A percentile compares a stretch with the other conserved stretches of the same genome.
Evolutionary conservation across 192 early-diverging fungal genomes (phyloP).

Genomic region (Coemansia sp.): DNA sequence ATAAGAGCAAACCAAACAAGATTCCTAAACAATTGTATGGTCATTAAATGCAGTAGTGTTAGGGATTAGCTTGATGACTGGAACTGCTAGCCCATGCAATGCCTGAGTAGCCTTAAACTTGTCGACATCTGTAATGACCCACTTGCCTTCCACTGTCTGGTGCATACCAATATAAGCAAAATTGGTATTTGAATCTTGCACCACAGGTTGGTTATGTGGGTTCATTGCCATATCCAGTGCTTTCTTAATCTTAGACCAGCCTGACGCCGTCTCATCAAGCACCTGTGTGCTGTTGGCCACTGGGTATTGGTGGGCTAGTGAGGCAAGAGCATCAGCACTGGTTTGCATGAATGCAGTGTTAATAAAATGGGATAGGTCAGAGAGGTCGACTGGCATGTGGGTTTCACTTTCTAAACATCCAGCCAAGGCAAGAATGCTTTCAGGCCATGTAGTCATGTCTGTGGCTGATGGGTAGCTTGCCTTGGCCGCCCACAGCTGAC

Average conservation of each 20-base stretch:
- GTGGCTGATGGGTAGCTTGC: slow-evolving; percentile 1
- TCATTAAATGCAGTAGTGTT: too few relatives aligned
- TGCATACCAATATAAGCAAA: not conserved
- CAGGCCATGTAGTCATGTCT: not conserved
- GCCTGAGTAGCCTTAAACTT: not conserved
- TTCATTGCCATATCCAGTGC: not conserved
- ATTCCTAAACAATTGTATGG: too few relatives aligned
- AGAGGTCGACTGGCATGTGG: not conserved
- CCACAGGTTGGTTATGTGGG: not conserved
- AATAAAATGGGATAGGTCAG: not conserved
- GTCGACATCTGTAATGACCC: not conserved
- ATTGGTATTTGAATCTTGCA: not conserved
- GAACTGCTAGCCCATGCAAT: not conserved
- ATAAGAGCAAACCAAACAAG: too few relatives aligned
- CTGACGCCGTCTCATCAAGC: not conserved
- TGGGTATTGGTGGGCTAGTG: not conserved
- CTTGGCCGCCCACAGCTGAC: slow-evolving; percentile 15
- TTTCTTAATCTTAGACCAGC: not conserved
- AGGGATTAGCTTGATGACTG: not conserved
- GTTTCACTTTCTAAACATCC: slow-evolving; percentile 4
- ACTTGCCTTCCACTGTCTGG: not conserved
- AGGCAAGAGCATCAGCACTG: not conserved
- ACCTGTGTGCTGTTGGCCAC: not conserved
- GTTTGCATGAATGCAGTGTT: not conserved
- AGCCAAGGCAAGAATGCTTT: not conserved